Evolutionary conservation across 768 basidiomycete species (phyloP), one percentile per base, ranked within the genome.

Genomic region (Trametes cubensis): DNA sequence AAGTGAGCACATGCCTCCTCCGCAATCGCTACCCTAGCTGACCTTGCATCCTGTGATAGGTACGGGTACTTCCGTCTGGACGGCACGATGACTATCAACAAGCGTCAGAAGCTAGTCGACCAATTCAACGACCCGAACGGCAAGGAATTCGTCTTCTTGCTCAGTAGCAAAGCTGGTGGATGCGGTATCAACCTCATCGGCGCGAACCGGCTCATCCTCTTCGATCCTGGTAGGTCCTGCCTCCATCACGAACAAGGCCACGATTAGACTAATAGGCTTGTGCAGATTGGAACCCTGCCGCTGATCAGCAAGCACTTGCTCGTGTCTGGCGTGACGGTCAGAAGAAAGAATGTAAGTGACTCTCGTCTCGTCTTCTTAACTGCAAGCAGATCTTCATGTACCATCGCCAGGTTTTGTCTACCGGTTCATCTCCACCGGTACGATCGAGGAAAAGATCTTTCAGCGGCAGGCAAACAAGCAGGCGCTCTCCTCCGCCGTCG

Each of bases 261-360:
- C 52, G 25, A 21, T 45, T 10, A 38, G 21, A 61, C 23, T 40
- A 30, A 39, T 26, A 26, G 15, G 11, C 23, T 20, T 28, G 4
- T 7, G n/a, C 61, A 95, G 95, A 98, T 71, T 98, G 95, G 95
- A 98, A 98, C 69, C 95, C 95, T 25, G 96, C 96, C 11, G 94
- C 95, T 26, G 96, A 99, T 75, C 97, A 98, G 72, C 96, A 99
- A 73, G 96, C 96, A 8, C 81, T 99, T 6, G 96, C 96, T 46
- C 94, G 96, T 73, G 96, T 99, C 10, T 99, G 96, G 96, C 91
- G 96, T 77, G 96, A 99, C 71, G 96, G 96, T 0, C 96, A 98
- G 75, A 99, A 97, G 85, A 98, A 98, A 84, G 95, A 97, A 77
- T 99, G 96, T 95, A 70, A 55, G 90, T 71, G 23, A 11, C 8